A percentile compares a stretch with the other conserved stretches of the same genome.
phyloP scores from a whole-genome alignment of 352 stramenopile species.

The Phytophthora cajani region DNA sequence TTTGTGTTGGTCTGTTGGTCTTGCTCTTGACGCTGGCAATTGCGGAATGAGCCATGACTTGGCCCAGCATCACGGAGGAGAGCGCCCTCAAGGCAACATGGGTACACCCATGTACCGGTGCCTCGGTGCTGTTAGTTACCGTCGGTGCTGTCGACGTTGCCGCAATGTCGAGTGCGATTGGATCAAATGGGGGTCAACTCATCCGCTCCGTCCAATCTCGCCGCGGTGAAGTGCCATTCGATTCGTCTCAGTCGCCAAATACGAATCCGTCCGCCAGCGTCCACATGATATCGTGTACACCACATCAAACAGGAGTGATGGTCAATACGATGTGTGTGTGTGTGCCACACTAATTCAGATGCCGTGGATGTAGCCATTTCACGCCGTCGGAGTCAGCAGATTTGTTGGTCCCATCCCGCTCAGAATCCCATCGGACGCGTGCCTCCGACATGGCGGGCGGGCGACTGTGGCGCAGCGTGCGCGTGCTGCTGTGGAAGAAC shows the following conservation, averaged over 20 bases:
- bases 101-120: not conserved
- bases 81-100: not conserved
- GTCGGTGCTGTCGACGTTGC: not conserved
- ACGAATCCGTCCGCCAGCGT: no score
- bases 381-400: not conserved
- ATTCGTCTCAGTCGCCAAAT: no score
- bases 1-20: no score
- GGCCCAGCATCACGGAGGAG: not conserved
- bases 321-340: not conserved
- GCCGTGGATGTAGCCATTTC: not conserved
- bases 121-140: not conserved
- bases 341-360: not conserved
- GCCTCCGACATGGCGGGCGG: constrained; percentile 11
- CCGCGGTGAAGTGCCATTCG: no score
- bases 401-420: constrained; percentile 8
- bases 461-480: constrained; percentile 39
- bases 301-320: not conserved
- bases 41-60: not conserved
- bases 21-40: not conserved
- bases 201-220: no score
- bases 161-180: no score
- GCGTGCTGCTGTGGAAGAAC: constrained; percentile 84
- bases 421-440: constrained; percentile 6
- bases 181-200: no score
- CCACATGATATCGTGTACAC: no score